These are phyloP conservation scores for Rhypophila decipiens DNA, from an alignment of 495 filamentous ascomycete species.

Conservation along the genomic window DNA sequence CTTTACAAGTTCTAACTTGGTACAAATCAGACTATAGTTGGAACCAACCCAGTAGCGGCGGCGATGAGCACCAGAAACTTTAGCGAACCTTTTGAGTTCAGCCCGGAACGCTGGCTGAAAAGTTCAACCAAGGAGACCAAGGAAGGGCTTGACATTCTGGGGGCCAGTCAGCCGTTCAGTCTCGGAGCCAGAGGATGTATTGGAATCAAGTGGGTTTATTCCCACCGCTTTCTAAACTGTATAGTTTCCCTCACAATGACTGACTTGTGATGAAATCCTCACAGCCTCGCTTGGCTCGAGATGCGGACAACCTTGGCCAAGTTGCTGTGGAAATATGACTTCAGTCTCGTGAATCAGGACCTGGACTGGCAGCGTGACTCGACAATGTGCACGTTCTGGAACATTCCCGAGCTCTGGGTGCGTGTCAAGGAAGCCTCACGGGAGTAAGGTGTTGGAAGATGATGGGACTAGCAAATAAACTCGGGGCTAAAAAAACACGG, in stretches of 20 bases:
- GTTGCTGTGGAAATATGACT: slow-evolving; percentile 6
- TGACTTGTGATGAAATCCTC: background rate
- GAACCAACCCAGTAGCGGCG: too few relatives aligned
- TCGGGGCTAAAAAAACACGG: too few relatives aligned
- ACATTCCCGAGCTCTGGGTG: background rate
- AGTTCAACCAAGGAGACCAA: background rate
- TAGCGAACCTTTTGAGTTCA: background rate
- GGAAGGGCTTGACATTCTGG: background rate
- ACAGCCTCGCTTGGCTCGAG: slow-evolving; percentile 1
- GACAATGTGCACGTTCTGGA: background rate
- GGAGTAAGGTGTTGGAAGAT: too few relatives aligned
- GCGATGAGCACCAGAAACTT: background rate
- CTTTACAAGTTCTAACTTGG: too few relatives aligned
- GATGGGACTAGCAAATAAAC: too few relatives aligned
- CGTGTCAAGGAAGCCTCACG: background rate
- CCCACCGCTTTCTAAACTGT: background rate
- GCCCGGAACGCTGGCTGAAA: background rate
- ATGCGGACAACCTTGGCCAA: slow-evolving; percentile 6
- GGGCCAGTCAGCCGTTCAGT: slow-evolving; percentile 2
- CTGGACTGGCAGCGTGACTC: background rate
- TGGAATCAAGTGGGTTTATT: slow-evolving; percentile 5
- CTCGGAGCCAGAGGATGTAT: slow-evolving; percentile 6
- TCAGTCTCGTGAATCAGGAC: background rate
- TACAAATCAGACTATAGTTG: too few relatives aligned
- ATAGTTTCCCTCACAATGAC: background rate